Base-by-base conservation (phyloP, 768 basidiomycete genomes). In the Tricholoma sp. region DNA sequence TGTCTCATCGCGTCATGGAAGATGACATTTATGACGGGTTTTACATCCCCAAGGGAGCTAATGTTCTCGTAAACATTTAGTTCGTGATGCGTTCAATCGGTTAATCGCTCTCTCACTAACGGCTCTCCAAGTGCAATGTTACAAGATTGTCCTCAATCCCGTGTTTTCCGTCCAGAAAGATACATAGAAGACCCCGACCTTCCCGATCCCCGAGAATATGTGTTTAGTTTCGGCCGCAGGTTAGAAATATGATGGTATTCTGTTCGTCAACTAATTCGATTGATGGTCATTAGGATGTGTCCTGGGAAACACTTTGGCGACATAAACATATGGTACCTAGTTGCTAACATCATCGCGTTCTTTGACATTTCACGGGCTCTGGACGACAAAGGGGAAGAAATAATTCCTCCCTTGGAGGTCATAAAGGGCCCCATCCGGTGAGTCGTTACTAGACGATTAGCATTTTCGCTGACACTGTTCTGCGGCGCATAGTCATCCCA, bases 31-130 rank as follows among this genome's bases (percentile, higher is more conserved):
- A 41, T 18, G 45, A 32, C 9, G 49, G 37, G 4, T 50, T 41
- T 22, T 37, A 12, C 12, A 57, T 57, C 34, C 47, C 56, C 10
- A 57, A 57, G 14, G 56, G 47, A 31, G 43, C 45, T 9, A 56
- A 16, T 24, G 49, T 37, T 14, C 11, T 37, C 11, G 9, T n/a
- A n/a, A 37, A 37, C 14, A 37, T 37, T 4, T 37, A 37, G 35
- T 37, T 4, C 16, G 35, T 37, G 35, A 12, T n/a, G 14, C 2
- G 12, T 37, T 37, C 35, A 6, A 14, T 37, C 11, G 4, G 12
- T 37, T 37, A 6, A 12, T 14, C 4, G 16, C 35, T 14, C 3
- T n/a, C 35, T 12, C 3, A n/a, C 16, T 37, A 14, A 37, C 10
- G 12, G 16, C 10, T 9, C 35, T 37, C 14, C 3, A 12, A 37